A percentile compares a stretch with the other conserved stretches of the same genome.
Conservation (phyloP, 768 basidiomycete genomes). For the Auricularia cornea region DNA sequence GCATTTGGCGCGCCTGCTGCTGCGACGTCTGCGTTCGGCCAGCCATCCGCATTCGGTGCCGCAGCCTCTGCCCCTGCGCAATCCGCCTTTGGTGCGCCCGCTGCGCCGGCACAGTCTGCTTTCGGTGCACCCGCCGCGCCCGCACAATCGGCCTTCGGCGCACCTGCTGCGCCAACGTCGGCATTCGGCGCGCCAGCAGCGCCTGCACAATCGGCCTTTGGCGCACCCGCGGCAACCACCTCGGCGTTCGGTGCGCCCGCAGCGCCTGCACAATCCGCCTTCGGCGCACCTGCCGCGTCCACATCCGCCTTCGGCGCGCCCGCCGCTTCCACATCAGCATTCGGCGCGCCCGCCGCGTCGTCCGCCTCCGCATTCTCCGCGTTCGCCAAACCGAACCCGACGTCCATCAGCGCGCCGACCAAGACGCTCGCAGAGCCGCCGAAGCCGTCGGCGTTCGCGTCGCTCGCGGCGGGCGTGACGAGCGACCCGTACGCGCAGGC, state of each 20-base stretch:
- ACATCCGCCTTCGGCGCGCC: constrained; percentile 22
- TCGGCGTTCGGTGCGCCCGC: neutral
- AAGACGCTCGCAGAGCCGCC: neutral
- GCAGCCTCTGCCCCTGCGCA: constrained; percentile 2
- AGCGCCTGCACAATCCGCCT: neutral
- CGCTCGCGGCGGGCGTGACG: neutral
- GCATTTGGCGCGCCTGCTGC: constrained; percentile 2
- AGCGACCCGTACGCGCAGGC: constrained; percentile 45
- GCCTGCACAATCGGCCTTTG: constrained; percentile 21
- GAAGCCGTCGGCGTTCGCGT: neutral
- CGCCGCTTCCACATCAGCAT: constrained; percentile 22
- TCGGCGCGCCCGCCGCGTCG: constrained; percentile 24
- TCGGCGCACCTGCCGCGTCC: neutral
- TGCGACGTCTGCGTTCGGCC: neutral
- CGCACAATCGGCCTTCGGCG: too few species aligned
- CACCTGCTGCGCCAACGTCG: neutral
- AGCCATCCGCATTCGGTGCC: neutral
- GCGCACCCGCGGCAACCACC: constrained; percentile 13
- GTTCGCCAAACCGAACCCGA: constrained; percentile 18
- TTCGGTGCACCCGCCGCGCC: neutral
- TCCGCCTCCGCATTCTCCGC: constrained; percentile 15
- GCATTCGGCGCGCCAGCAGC: neutral
- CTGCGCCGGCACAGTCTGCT: constrained; percentile 10
- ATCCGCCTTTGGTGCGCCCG: constrained; percentile 20
- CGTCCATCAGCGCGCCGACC: constrained; percentile 24